Base-by-base conservation (phyloP, 2,329 filamentous ascomycete species). In the Aspergillus pseudonomiae region DNA sequence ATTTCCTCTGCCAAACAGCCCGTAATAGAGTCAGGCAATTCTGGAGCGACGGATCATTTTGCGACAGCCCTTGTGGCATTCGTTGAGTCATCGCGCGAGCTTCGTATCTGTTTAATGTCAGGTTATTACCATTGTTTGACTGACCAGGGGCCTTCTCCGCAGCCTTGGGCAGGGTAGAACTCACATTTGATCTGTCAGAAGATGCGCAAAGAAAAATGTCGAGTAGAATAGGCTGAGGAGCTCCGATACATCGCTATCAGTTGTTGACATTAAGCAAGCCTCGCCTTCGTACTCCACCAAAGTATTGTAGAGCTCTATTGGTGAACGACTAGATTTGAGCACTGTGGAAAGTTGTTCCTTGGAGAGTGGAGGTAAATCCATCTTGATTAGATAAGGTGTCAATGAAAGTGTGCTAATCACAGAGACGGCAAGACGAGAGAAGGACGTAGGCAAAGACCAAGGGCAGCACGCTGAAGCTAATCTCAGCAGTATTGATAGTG, bases 181-280 rank as follows among this genome's bases (percentile, higher is more conserved):
- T 69, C 34, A 80, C 79, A 79, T 71, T 68, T 80, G 72, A 56
- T 79, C 72, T 11, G 73, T 74, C 50, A 80, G 73, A 54, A 80
- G 74, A 46, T 79, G 77, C 7, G 75, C 74, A 54, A 80, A 73
- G 54, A 80, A 73, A 62, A 78, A 80, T 14, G 72, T 72, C 6
- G 77, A 76, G 57, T 79, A 80, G 63, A 76, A 81, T 9, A 73
- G 64, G 65, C 74, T 75, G 16, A 80, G 65, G 4, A 80, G 67
- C 12, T 73, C 67, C 6, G 66, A 50, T 32, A 77, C 70, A 16
- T 67, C 67, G 5, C 63, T 63, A 55, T 68, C 59, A 30, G 61
- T 60, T 24, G 69, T 67, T 57, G 72, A 72, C 10, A 74, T 66
- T 7, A 79, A 63, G 45, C 71, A 74, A 28, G 77, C 75, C 56